These are phyloP conservation scores for Immersiporthe knoxdaviesiana DNA, from an alignment of 2,329 filamentous ascomycete genomes.

Conservation along the genomic window DNA sequence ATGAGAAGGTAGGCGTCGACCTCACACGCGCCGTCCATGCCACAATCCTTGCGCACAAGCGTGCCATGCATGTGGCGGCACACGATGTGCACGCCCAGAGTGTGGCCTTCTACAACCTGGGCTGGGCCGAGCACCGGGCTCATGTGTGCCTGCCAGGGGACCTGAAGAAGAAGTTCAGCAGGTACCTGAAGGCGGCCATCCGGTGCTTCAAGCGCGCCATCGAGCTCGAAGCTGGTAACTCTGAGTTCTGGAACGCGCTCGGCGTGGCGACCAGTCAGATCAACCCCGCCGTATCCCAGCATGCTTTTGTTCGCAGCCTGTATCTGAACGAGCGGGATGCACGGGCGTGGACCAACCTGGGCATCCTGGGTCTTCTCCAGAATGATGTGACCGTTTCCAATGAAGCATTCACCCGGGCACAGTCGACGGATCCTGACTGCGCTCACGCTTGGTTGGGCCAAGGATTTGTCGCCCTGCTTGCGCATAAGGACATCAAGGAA, in stretches of 20 bases:
- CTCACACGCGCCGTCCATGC: slow-evolving; percentile 67
- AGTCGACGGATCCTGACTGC: slow-evolving; percentile 93
- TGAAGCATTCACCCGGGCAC: slow-evolving; percentile 84
- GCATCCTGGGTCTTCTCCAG: slow-evolving; percentile 81
- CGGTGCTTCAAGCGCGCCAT: slow-evolving; percentile 94
- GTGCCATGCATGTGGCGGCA: slow-evolving; percentile 73
- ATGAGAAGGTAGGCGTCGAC: slow-evolving; percentile 52
- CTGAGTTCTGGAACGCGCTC: slow-evolving; percentile 96
- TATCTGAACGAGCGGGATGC: slow-evolving; percentile 88
- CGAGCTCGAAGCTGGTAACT: slow-evolving; percentile 89
- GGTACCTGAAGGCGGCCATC: slow-evolving; percentile 79
- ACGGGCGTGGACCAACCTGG: slow-evolving; percentile 88
- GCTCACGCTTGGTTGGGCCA: slow-evolving; percentile 94
- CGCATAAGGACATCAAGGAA: slow-evolving; percentile 70
- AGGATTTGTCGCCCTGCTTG: slow-evolving; percentile 78
- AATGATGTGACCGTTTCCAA: slow-evolving; percentile 86
- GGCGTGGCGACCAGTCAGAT: slow-evolving; percentile 87
- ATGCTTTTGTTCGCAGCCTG: slow-evolving; percentile 90
- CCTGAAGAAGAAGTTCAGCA: slow-evolving; percentile 61
- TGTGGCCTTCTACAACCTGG: slow-evolving; percentile 96
- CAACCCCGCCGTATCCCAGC: slow-evolving; percentile 86
- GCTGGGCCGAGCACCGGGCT: slow-evolving; percentile 88
- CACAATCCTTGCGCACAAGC: slow-evolving; percentile 83
- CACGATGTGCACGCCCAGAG: slow-evolving; percentile 85
- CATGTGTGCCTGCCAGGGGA: slow-evolving; percentile 65